Percentiles rank a stretch among this genome's conserved stretches.
These are phyloP conservation scores for Speleostelium caveatum DNA, from an alignment of 78 protist species.

Conservation along the genomic window DNA sequence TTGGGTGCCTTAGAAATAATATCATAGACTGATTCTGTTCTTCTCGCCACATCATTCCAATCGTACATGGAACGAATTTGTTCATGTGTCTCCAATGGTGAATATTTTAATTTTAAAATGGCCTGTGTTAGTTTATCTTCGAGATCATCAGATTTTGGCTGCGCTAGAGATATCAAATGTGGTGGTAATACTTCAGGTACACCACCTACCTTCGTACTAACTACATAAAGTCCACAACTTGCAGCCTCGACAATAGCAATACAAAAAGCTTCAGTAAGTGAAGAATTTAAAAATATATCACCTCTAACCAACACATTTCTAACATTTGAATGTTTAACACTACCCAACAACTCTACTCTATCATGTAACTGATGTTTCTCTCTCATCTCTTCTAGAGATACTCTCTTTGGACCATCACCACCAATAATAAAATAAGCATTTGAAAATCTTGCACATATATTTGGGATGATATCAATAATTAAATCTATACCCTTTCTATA, in stretches of 20 bases:
- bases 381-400: constrained; percentile 92
- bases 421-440: constrained; percentile 90
- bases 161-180: constrained; percentile 83
- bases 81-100: constrained; percentile 46
- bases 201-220: constrained; percentile 96
- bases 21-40: constrained; percentile 88
- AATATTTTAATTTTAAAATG: neutral
- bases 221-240: constrained; percentile 90
- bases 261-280: constrained; percentile 99
- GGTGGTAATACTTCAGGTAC: constrained; percentile 97
- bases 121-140: constrained; percentile 40
- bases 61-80: constrained; percentile 80
- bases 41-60: constrained; percentile 90
- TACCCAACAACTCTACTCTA: constrained; percentile 94
- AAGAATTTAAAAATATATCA: constrained; percentile 96
- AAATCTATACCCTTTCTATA: constrained; percentile 96
- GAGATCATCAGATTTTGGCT: constrained; percentile 77
- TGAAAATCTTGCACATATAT: constrained; percentile 79
- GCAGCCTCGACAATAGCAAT: constrained; percentile 99
- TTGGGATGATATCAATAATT: constrained; percentile 82
- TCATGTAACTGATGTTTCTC: constrained; percentile 92
- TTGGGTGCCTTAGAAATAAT: constrained; percentile 39
- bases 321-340: constrained; percentile 90
- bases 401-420: constrained; percentile 96
- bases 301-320: constrained; percentile 91